phyloP scores from a whole-genome alignment of 1,139 yeast genomes.

The Taphrina flavorubra region DNA sequence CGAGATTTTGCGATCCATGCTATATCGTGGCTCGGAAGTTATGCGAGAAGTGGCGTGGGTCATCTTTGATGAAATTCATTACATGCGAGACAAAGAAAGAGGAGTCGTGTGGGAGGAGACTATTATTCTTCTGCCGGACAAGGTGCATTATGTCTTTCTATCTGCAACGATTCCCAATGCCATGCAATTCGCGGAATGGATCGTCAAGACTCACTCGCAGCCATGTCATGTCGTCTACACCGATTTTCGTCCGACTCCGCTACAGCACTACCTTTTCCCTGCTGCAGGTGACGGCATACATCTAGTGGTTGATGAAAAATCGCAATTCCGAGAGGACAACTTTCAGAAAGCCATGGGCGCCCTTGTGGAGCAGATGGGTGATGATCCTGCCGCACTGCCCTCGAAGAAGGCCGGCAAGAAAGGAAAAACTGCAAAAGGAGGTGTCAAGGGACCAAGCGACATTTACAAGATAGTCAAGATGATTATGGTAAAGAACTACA shows the following conservation, averaged over 20 bases:
- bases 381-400: slow-evolving; percentile 68
- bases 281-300: slow-evolving; percentile 98
- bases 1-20: slow-evolving; percentile 92
- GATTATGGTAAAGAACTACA: slow-evolving; percentile 94
- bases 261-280: slow-evolving; percentile 95
- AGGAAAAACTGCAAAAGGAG: slow-evolving; percentile 89
- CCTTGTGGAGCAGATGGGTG: slow-evolving; percentile 79
- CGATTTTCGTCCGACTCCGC: slow-evolving; percentile 97
- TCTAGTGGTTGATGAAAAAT: slow-evolving; percentile 95
- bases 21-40: slow-evolving; percentile 90
- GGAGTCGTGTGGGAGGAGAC: slow-evolving; percentile 99
- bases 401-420: slow-evolving; percentile 64
- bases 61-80: slow-evolving; percentile 95
- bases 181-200: slow-evolving; percentile 98
- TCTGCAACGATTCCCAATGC: slow-evolving; percentile 99
- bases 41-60: slow-evolving; percentile 96
- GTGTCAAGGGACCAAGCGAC: slow-evolving; percentile 82
- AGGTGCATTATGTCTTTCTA: slow-evolving; percentile 82
- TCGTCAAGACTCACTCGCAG: slow-evolving; percentile 89
- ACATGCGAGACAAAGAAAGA: slow-evolving; percentile 86
- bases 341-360: slow-evolving; percentile 98
- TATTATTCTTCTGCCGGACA: slow-evolving; percentile 90
- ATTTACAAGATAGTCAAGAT: slow-evolving; percentile 95
- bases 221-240: slow-evolving; percentile 99
- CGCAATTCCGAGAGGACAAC: slow-evolving; percentile 93